Percentiles rank a stretch among this genome's conserved stretches.
Evolutionary conservation across 2,329 filamentous ascomycete genomes (phyloP).

Genomic region (Penicillium glabrum): DNA sequence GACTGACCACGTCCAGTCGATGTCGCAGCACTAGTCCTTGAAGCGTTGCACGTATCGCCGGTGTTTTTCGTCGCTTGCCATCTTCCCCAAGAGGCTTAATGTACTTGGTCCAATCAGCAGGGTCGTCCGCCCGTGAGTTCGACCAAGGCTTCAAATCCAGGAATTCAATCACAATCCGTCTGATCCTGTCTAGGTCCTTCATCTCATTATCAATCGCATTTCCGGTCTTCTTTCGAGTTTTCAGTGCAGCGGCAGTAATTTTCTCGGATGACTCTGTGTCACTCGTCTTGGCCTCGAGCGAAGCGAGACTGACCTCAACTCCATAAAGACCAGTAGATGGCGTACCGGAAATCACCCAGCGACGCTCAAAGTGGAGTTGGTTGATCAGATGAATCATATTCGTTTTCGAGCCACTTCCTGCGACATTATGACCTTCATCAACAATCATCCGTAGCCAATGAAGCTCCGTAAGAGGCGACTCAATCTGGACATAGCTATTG

Average conservation of each 20-base stretch:
- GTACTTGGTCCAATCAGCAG: constrained; percentile 71
- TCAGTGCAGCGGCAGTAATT: constrained; percentile 31
- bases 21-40: constrained; percentile 81
- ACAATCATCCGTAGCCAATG: constrained; percentile 89
- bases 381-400: constrained; percentile 57
- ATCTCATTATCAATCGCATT: constrained; percentile 54
- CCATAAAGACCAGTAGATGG: constrained; percentile 82
- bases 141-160: constrained; percentile 78
- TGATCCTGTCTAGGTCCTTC: constrained; percentile 65
- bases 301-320: constrained; percentile 61
- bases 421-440: constrained; percentile 87
- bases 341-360: constrained; percentile 90
- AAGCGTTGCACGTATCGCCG: constrained; percentile 64
- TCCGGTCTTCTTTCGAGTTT: constrained; percentile 36
- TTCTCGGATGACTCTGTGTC: constrained; percentile 37
- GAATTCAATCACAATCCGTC: constrained; percentile 68
- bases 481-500: constrained; percentile 47
- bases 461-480: constrained; percentile 66
- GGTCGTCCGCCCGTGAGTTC: constrained; percentile 58
- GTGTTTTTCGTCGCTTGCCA: constrained; percentile 48
- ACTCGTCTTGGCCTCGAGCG: constrained; percentile 36
- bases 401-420: constrained; percentile 63
- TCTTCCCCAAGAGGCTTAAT: constrained; percentile 62
- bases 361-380: constrained; percentile 62
- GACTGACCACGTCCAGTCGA: constrained; percentile 66